Evolutionary conservation across 352 stramenopile species (phyloP).

Genomic region (Pythium rhizo-oryzae): DNA sequence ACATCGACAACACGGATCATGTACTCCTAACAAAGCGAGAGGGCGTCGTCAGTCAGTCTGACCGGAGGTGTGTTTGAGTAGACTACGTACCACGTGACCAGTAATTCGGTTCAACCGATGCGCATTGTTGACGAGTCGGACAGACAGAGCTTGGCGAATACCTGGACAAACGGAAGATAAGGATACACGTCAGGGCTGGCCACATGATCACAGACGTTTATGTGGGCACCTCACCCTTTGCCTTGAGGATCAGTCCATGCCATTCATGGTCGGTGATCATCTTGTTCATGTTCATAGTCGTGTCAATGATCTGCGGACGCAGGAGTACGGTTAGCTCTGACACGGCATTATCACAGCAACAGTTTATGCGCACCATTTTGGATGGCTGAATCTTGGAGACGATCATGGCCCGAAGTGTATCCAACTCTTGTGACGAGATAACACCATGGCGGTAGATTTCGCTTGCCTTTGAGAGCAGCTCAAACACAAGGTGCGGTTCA

Average conservation of each 20-base stretch:
- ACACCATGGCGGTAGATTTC: conserved; percentile 83
- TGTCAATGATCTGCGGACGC: conserved; percentile 63
- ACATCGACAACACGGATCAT: conserved; percentile 85
- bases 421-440: conserved; percentile 81
- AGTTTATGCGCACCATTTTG: conserved; percentile 61
- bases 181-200: not conserved
- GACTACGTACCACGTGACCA: conserved; percentile 64
- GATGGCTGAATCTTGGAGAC: conserved; percentile 79
- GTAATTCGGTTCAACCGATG: conserved; percentile 50
- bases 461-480: conserved; percentile 79
- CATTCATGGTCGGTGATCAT: conserved; percentile 89
- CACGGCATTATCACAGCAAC: not conserved
- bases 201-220: not conserved
- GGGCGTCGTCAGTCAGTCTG: not conserved
- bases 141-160: conserved; percentile 78
- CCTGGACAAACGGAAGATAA: conserved; percentile 28
- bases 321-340: not conserved
- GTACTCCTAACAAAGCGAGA: conserved; percentile 59
- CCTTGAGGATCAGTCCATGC: conserved; percentile 81
- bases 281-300: conserved; percentile 83
- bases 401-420: conserved; percentile 75
- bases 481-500: conserved; percentile 83
- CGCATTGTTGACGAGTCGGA: conserved; percentile 77
- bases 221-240: conserved; percentile 49
- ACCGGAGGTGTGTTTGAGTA: not conserved